Percentiles rank a stretch among this genome's conserved stretches.
Conservation (phyloP, 2,329 filamentous ascomycete species). For the Exserohilum turcica region DNA sequence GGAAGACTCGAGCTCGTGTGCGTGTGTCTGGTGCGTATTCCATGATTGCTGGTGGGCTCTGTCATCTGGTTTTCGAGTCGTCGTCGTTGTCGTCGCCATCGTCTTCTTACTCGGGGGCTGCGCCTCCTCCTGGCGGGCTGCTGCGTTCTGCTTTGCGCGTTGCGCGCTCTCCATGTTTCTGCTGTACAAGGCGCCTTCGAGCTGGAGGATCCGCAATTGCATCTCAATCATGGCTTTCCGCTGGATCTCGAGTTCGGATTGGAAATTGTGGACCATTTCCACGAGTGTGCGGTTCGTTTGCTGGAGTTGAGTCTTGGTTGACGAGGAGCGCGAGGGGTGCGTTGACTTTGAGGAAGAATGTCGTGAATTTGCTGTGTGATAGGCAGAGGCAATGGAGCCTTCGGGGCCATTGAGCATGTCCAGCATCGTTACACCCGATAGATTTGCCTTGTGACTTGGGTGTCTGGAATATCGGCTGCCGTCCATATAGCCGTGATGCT, state of each 20-base stretch:
- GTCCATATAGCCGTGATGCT: slow-evolving; percentile 16
- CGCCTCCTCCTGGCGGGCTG: background rate
- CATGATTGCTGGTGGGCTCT: too few relatives aligned
- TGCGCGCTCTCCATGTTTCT: background rate
- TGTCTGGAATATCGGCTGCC: slow-evolving; percentile 5
- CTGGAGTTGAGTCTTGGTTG: slow-evolving; percentile 33
- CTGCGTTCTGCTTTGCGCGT: background rate
- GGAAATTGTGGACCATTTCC: slow-evolving; percentile 38
- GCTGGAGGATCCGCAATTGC: slow-evolving; percentile 34
- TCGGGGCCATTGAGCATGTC: slow-evolving; percentile 22
- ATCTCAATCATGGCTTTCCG: slow-evolving; percentile 36
- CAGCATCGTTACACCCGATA: slow-evolving; percentile 33
- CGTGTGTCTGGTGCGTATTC: slow-evolving; percentile 36
- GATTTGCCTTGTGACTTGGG: slow-evolving; percentile 20
- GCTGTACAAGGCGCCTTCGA: slow-evolving; percentile 22
- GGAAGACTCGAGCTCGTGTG: slow-evolving; percentile 32
- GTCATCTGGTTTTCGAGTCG: too few relatives aligned
- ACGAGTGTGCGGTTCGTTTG: slow-evolving; percentile 34
- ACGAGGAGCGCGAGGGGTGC: slow-evolving; percentile 28
- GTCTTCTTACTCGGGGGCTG: slow-evolving; percentile 13
- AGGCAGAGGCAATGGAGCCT: slow-evolving; percentile 21
- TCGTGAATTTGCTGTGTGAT: slow-evolving; percentile 5
- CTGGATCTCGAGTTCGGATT: slow-evolving; percentile 33
- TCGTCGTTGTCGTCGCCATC: too few relatives aligned
- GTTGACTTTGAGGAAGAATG: slow-evolving; percentile 17